Percentiles rank a stretch among this genome's conserved stretches.
Conservation (phyloP, 192 early-diverging fungal genomes). For the Entomortierella beljakovae region DNA sequence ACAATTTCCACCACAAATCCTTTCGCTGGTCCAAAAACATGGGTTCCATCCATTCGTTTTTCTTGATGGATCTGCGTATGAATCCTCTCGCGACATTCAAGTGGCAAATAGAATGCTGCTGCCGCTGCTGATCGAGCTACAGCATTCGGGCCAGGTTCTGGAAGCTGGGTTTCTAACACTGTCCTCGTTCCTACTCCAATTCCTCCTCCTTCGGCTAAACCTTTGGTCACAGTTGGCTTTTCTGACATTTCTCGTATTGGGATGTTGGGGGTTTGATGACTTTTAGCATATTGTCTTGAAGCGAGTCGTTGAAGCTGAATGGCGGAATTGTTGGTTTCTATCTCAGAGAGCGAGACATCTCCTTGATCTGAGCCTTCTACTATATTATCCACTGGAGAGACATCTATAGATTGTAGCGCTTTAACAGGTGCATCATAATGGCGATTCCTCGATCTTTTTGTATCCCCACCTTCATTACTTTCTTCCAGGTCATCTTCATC, state of each 20-base stretch:
- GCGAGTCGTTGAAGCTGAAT: constrained; percentile 4
- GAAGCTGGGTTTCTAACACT: no score
- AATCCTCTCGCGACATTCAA: constrained; percentile 40
- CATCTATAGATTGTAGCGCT: not conserved
- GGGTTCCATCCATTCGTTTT: constrained; percentile 12
- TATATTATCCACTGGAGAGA: not conserved
- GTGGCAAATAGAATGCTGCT: constrained; percentile 38
- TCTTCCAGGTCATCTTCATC: constrained; percentile 17
- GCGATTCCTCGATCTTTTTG: not conserved
- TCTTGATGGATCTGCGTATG: constrained; percentile 34
- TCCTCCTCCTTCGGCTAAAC: no score
- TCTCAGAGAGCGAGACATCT: constrained; percentile 6
- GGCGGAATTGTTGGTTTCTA: constrained; percentile 1
- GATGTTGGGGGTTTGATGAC: not conserved
- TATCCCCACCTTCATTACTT: not conserved
- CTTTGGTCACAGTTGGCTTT: no score
- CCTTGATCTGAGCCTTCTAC: not conserved
- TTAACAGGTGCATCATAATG: not conserved
- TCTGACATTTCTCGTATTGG: no score
- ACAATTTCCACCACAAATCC: constrained; percentile 45
- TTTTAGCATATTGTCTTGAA: not conserved
- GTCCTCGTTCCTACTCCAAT: no score
- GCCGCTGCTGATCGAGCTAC: constrained; percentile 15
- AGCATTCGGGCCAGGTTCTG: not conserved
- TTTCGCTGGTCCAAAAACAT: constrained; percentile 41